These are phyloP conservation scores for Cucurbita moschata DNA, from an alignment of 306 rosid species.

Conservation along the genomic window DNA sequence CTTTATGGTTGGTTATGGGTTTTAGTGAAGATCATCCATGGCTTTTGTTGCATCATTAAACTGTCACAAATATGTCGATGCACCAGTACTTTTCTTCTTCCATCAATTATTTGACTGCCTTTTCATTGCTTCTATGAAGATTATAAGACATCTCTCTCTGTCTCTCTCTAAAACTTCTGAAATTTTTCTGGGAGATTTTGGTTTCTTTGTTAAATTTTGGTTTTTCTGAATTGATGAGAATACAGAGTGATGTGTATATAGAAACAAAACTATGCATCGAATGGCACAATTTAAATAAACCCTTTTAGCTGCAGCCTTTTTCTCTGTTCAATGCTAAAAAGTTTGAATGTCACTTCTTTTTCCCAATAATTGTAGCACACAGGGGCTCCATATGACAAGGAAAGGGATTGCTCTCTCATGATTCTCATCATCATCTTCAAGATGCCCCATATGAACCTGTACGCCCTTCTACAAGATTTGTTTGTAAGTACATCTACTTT, in stretches of 20 bases:
- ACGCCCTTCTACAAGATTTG: not conserved
- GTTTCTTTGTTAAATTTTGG: too few species aligned
- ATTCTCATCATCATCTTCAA: not conserved
- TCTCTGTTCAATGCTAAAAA: constrained; percentile 6
- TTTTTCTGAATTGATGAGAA: constrained; percentile 17
- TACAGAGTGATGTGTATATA: constrained; percentile 7
- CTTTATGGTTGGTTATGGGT: not conserved
- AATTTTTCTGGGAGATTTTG: too few species aligned
- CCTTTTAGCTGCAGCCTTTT: constrained; percentile 4
- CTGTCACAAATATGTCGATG: not conserved
- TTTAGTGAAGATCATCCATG: not conserved
- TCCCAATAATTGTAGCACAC: constrained; percentile 2
- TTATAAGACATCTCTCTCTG: not conserved
- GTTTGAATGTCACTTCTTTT: not conserved
- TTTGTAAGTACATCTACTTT: not conserved
- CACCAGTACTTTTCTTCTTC: not conserved
- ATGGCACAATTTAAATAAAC: constrained; percentile 6
- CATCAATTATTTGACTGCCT: not conserved
- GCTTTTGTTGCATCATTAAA: not conserved
- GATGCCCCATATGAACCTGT: not conserved
- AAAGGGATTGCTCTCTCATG: not conserved
- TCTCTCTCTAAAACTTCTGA: not conserved
- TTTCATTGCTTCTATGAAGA: not conserved
- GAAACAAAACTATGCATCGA: constrained; percentile 16
- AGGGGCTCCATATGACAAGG: not conserved